Percentiles rank a stretch among this genome's conserved stretches.
phyloP scores from a whole-genome alignment of 1,284 basidiomycete species.

The Ganoderma lingzhi region DNA sequence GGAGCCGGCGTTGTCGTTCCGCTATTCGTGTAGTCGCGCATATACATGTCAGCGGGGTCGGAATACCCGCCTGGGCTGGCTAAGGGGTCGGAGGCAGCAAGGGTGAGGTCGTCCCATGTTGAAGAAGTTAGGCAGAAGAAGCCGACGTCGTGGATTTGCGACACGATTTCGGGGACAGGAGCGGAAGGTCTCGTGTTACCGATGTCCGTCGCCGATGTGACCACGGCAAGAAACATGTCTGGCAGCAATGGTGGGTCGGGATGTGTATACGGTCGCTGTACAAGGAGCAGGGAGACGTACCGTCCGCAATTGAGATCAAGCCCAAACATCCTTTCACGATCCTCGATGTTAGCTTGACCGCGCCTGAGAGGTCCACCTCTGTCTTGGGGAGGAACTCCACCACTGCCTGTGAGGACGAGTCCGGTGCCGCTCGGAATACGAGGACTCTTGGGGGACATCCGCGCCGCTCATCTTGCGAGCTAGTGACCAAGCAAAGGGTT shows the following conservation, averaged over 20 bases:
- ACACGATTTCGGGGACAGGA: constrained; percentile 65
- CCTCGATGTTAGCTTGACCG: constrained; percentile 69
- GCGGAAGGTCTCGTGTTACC: constrained; percentile 79
- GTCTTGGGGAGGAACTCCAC: constrained; percentile 84
- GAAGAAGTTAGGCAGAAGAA: constrained; percentile 80
- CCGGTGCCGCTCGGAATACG: constrained; percentile 72
- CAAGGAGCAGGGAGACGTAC: constrained; percentile 46
- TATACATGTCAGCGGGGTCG: constrained; percentile 56
- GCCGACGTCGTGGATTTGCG: constrained; percentile 79
- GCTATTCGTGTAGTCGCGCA: constrained; percentile 54
- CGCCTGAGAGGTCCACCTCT: constrained; percentile 71
- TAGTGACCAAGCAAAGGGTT: constrained; percentile 75
- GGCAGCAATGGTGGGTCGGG: background rate
- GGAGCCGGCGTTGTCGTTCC: constrained; percentile 54
- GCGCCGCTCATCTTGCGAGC: constrained; percentile 66
- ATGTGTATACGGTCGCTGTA: background rate
- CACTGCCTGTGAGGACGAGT: constrained; percentile 67
- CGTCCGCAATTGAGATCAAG: constrained; percentile 73
- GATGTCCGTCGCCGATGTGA: constrained; percentile 79
- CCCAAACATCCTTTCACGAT: constrained; percentile 86
- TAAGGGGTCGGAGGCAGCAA: constrained; percentile 53
- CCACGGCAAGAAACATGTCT: constrained; percentile 85
- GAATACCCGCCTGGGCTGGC: constrained; percentile 48
- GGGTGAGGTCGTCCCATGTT: constrained; percentile 73
- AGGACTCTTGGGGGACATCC: constrained; percentile 69